Percentiles rank a stretch among this genome's conserved stretches.
Conservation (phyloP, 306 rosid species). For the Boehmeria nivea region DNA sequence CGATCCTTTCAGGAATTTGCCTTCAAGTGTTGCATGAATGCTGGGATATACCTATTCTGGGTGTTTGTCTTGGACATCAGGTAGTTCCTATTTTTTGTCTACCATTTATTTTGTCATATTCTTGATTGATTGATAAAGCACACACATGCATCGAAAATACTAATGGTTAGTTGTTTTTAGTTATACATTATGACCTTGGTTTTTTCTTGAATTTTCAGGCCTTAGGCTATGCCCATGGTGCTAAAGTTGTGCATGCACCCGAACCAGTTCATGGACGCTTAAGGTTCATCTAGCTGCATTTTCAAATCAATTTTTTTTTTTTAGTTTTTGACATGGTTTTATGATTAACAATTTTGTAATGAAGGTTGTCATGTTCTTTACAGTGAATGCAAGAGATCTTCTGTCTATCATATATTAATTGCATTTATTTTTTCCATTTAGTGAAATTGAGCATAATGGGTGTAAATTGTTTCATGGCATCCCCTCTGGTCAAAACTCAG, state of each 20-base stretch:
- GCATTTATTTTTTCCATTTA: slow-evolving; percentile 27
- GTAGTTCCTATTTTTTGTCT: slow-evolving; percentile 26
- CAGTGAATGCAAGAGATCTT: not conserved
- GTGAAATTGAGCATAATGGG: slow-evolving; percentile 88
- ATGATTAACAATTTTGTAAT: not conserved
- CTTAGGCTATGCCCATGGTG: slow-evolving; percentile 90
- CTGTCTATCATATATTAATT: not conserved
- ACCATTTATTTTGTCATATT: not conserved
- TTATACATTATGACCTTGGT: not conserved
- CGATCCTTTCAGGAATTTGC: slow-evolving; percentile 69
- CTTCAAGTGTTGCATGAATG: slow-evolving; percentile 72
- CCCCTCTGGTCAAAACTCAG: slow-evolving; percentile 81
- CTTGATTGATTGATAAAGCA: not conserved
- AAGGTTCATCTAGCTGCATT: slow-evolving; percentile 43
- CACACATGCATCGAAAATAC: not conserved
- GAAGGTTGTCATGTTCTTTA: not conserved
- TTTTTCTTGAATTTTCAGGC: slow-evolving; percentile 51
- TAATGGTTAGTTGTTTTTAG: not conserved
- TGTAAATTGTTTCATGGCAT: slow-evolving; percentile 69
- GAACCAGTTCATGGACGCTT: slow-evolving; percentile 95
- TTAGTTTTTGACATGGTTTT: slow-evolving; percentile 11
- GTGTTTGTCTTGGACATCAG: slow-evolving; percentile 99
- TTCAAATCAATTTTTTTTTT: no score
- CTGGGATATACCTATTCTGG: slow-evolving; percentile 82
- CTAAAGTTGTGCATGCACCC: slow-evolving; percentile 80